Base-by-base conservation (phyloP, 139 green algal species). In the Klebsormidium nitens region DNA sequence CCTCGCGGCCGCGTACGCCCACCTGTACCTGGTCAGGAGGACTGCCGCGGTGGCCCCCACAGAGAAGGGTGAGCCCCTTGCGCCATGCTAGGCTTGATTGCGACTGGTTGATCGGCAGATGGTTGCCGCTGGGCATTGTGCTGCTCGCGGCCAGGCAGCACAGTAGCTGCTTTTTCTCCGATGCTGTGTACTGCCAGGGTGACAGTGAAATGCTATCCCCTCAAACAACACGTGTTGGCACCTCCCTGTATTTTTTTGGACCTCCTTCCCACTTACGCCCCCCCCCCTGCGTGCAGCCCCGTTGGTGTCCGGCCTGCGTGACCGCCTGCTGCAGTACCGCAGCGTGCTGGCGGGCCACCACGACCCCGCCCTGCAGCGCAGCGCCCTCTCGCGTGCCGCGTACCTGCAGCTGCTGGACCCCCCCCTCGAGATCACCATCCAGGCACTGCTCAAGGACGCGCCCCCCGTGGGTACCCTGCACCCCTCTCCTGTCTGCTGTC, bases 1-100 rank as follows among this genome's bases (percentile, higher is more conserved):
- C 8, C 19, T 82, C 2, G 63, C 62, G 1, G 35, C 70, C 6
- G 63, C 59, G 50, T 82, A 79, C 56, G 44, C 66, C 5, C 63
- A 64, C 34, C 23, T 59, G 19, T 82, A 80, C 68, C 36, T 80
- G 28, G 72, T 71, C 1, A 55, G 66, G 42, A 5, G 66, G 58
- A 32, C n/a, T 11, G 65, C 6, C 52, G 14, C n/a, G 61, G 11
- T 28, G 61, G 62, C 26, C 59, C 14, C 59, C 39, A 19, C 14
- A 14, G 14, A 19, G 44, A 28, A 17, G 17, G 44, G 17, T 32
- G 17, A 35, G 17, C 26, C 23, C 26, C 50, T 60, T 14, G 26
- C 50, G 5, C 29, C 50, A 8, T 36, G 8, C 50, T 35, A 19
- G 26, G 23, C 29, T 14, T 60, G 50, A 32, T 5, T 60, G 50